Evolutionary conservation across 768 basidiomycete species (phyloP).

Genomic region (Pulveroboletus sp.): DNA sequence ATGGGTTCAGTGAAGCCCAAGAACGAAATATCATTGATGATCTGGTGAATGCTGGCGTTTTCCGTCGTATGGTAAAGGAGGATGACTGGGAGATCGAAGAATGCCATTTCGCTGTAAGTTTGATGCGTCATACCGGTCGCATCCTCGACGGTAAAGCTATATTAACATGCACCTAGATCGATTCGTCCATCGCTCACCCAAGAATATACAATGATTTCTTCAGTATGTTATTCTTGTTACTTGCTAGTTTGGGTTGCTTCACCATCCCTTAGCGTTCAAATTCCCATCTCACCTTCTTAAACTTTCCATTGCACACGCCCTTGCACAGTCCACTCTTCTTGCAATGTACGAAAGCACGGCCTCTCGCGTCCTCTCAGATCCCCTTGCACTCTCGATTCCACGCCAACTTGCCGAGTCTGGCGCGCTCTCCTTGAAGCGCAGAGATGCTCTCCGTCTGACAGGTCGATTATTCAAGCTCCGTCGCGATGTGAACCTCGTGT

Average conservation of each 20-base stretch:
- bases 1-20: slow-evolving; percentile 76
- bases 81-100: slow-evolving; percentile 91
- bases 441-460: slow-evolving; percentile 84
- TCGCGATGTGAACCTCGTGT: slow-evolving; percentile 87
- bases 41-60: slow-evolving; percentile 64
- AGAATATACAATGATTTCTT: slow-evolving; percentile 97
- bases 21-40: slow-evolving; percentile 87
- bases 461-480: slow-evolving; percentile 84
- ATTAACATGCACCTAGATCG: slow-evolving; percentile 51
- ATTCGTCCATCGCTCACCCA: slow-evolving; percentile 79
- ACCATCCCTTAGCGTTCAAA: slow-evolving; percentile 66
- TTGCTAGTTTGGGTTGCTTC: not conserved
- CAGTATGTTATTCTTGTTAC: slow-evolving; percentile 51
- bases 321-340: slow-evolving; percentile 91
- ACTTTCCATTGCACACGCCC: slow-evolving; percentile 90
- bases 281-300: slow-evolving; percentile 87
- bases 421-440: slow-evolving; percentile 68
- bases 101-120: slow-evolving; percentile 77
- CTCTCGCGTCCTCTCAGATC: slow-evolving; percentile 73
- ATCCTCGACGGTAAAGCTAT: not conserved
- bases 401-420: slow-evolving; percentile 79
- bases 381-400: slow-evolving; percentile 77
- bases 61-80: slow-evolving; percentile 59
- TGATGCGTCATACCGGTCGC: not conserved
- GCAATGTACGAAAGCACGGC: slow-evolving; percentile 83